Percentiles rank a stretch among this genome's conserved stretches.
Evolutionary conservation across 1,139 yeast species (phyloP).

Genomic region (Protomyces macrosporus): DNA sequence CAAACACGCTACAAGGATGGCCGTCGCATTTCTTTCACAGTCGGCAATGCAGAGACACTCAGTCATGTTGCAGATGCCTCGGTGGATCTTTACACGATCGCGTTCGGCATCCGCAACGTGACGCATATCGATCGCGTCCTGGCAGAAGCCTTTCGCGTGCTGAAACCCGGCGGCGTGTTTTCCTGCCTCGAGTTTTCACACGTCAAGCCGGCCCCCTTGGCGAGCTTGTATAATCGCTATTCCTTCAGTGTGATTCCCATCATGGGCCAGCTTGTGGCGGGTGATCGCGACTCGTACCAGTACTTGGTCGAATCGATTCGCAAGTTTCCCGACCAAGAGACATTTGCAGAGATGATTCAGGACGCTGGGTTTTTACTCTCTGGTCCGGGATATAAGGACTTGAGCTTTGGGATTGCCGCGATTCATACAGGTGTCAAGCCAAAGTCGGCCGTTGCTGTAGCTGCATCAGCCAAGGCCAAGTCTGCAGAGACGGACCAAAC

Average conservation of each 20-base stretch:
- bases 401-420: slow-evolving; percentile 95
- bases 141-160: slow-evolving; percentile 85
- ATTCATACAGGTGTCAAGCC: slow-evolving; percentile 88
- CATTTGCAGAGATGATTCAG: slow-evolving; percentile 84
- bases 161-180: slow-evolving; percentile 98
- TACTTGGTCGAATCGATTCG: slow-evolving; percentile 90
- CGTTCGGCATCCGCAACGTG: slow-evolving; percentile 95
- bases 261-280: slow-evolving; percentile 91
- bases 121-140: slow-evolving; percentile 91
- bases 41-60: slow-evolving; percentile 87
- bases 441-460: not conserved
- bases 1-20: slow-evolving; percentile 37
- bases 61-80: slow-evolving; percentile 80
- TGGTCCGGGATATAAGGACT: slow-evolving; percentile 79
- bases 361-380: slow-evolving; percentile 92
- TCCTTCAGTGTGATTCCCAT: slow-evolving; percentile 83
- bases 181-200: slow-evolving; percentile 94
- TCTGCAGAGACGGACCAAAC: not conserved
- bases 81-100: slow-evolving; percentile 91
- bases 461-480: not conserved
- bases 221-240: slow-evolving; percentile 75
- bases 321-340: slow-evolving; percentile 86
- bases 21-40: slow-evolving; percentile 67
- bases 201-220: slow-evolving; percentile 73
- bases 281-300: slow-evolving; percentile 92